Evolutionary conservation across 2,329 filamentous ascomycete species (phyloP).

Genomic region (Xylaria sp.): DNA sequence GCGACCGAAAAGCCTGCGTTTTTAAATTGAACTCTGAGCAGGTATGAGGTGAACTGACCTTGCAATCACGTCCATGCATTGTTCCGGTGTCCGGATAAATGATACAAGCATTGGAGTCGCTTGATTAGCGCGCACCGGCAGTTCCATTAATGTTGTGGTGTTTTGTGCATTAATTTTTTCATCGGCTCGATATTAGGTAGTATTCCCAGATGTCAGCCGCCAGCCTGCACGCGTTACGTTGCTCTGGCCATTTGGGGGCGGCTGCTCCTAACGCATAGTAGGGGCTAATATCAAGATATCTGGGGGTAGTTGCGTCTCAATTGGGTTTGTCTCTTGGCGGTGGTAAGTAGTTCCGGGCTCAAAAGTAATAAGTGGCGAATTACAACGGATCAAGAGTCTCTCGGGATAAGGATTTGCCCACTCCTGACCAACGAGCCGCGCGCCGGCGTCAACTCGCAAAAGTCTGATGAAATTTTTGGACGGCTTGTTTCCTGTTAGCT

Average conservation of each 20-base stretch:
- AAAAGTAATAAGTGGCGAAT: constrained; percentile 5
- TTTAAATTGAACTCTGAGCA: not conserved
- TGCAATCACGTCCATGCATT: constrained; percentile 21
- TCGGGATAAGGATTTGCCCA: constrained; percentile 1
- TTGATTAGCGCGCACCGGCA: constrained; percentile 17
- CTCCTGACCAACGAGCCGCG: not conserved
- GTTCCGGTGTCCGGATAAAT: constrained; percentile 24
- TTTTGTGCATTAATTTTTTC: not conserved
- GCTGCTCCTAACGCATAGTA: not conserved
- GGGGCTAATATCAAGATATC: constrained; percentile 3
- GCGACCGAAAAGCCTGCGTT: constrained; percentile 3
- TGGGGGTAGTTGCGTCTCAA: not conserved
- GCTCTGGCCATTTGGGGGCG: not conserved
- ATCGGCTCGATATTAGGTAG: constrained; percentile 18
- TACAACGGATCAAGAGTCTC: constrained; percentile 18
- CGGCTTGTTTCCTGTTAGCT: constrained; percentile 7
- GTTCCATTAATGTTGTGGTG: constrained; percentile 1
- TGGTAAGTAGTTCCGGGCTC: not conserved
- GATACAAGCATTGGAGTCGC: constrained; percentile 5
- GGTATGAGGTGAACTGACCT: constrained; percentile 21
- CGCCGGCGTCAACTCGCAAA: not conserved
- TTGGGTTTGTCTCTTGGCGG: not conserved
- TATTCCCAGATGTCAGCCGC: constrained; percentile 23
- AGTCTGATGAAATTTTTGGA: not conserved
- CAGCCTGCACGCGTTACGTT: constrained; percentile 11